These are phyloP conservation scores for Sporothrix globosa DNA, from an alignment of 2,329 filamentous ascomycete species.

Conservation along the genomic window DNA sequence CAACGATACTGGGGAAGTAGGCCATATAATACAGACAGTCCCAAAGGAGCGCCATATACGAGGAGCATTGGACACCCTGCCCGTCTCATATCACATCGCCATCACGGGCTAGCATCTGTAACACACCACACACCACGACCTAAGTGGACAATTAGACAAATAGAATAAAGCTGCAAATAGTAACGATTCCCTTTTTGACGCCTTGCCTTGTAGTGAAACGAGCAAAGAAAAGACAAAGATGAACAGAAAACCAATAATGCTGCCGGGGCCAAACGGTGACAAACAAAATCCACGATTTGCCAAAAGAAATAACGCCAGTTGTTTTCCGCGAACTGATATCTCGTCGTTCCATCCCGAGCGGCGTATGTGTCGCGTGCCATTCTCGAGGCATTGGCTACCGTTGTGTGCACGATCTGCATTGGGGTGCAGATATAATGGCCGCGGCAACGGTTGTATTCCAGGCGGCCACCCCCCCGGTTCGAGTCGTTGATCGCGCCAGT, in stretches of 20 bases:
- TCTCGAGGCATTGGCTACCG: not conserved
- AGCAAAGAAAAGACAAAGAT: conserved; percentile 12
- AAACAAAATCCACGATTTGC: not conserved
- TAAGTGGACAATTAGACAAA: not conserved
- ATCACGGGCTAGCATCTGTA: not conserved
- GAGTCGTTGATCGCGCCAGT: not conserved
- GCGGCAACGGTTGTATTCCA: not conserved
- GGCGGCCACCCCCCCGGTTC: not conserved
- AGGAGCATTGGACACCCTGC: not conserved
- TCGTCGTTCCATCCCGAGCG: not conserved
- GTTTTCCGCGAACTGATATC: not conserved
- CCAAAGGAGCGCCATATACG: not conserved
- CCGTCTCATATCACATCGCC: not conserved
- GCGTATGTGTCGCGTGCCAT: not conserved
- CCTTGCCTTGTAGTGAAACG: conserved; percentile 18
- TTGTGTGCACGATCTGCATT: not conserved
- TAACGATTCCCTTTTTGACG: conserved; percentile 28
- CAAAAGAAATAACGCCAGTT: conserved; percentile 13
- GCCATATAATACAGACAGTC: not conserved
- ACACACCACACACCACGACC: too few relatives aligned
- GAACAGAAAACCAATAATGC: not conserved
- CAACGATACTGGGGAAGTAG: not conserved
- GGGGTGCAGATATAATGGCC: not conserved
- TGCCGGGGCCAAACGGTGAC: not conserved
- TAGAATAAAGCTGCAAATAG: conserved; percentile 6